Base-by-base conservation (phyloP, 176 grass and related monocot species). In the Elaeis guineensis region DNA sequence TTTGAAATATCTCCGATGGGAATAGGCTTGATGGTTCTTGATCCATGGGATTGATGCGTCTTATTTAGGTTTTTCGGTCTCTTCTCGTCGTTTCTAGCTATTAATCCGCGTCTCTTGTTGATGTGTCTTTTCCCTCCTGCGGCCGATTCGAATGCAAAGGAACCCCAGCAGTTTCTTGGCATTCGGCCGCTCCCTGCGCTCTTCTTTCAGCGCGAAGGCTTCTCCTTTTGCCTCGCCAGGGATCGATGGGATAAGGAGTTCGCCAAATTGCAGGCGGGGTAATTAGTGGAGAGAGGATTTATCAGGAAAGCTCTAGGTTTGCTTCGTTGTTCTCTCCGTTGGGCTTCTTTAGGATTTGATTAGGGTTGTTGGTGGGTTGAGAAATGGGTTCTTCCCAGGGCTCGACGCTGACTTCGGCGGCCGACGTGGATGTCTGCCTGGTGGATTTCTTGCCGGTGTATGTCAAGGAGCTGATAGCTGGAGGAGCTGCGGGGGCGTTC, bases 381-480 rank as follows among this genome's bases (percentile, higher is more conserved):
- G 48, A 51, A 76, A 85, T 72, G 65, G 67, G 78, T 79, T 80
- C 87, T 55, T 96, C 89, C 25, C 90, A 95, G 74, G 91, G 77
- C 26, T 90, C 91, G 53, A 88, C 83, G 64, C 75, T 80, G 17
- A 80, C 74, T 29, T 87, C 88, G 21, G 82, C 90, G n/a, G 86
- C 86, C 67, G 76, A 75, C 64, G 91, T 96, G 60, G 75, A 87
- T 74, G 80, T 96, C 64, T 75, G 77, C 66, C 56, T 60, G 56
- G 69, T 96, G 67, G 91, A 96, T 77, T 50, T 79, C 4, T 50
- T 96, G 50, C 91, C 91, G 50, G 80, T 90, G 15, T 96, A 90
- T 61, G 86, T 85, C 49, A 96, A 90, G 69, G 91, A 96, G 66
- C 76, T 95, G 66, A 66, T 95, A 6, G 86, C 91, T 50, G 91